These are phyloP conservation scores for Cucumis sativus DNA, from an alignment of 306 rosid genomes.

Conservation along the genomic window DNA sequence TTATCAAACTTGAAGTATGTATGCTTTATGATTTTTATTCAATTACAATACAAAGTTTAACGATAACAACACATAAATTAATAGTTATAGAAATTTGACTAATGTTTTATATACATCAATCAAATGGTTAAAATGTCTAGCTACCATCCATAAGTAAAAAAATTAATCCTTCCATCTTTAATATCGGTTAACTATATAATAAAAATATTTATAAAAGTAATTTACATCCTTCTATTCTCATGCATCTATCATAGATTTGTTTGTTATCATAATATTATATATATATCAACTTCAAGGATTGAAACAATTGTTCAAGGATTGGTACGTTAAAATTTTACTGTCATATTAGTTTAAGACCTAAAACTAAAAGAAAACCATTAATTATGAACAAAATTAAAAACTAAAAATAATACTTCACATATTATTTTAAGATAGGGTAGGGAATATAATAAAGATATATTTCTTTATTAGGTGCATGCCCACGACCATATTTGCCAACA, in stretches of 20 bases:
- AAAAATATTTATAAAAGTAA: too few species aligned
- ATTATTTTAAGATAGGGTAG: not conserved
- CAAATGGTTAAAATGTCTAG: too few species aligned
- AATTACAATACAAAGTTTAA: not conserved
- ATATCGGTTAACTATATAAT: too few species aligned
- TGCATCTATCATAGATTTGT: too few species aligned
- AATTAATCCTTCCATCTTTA: too few species aligned
- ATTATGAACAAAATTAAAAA: too few species aligned
- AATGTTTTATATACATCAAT: too few species aligned
- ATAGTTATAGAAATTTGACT: not conserved
- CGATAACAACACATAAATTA: not conserved
- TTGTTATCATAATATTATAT: too few species aligned
- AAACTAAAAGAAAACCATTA: not conserved
- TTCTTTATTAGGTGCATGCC: not conserved
- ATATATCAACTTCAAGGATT: too few species aligned
- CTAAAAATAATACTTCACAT: not conserved
- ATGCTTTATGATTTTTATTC: not conserved
- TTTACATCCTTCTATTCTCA: too few species aligned
- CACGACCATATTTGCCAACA: not conserved
- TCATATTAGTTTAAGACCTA: not conserved
- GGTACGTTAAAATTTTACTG: not conserved
- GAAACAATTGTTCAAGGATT: not conserved
- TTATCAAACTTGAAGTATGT: not conserved
- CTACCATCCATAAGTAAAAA: too few species aligned
- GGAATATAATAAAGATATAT: conserved; percentile 3